Evolutionary conservation across 495 filamentous ascomycete genomes (phyloP).

Genomic region (Daldinia decipiens): DNA sequence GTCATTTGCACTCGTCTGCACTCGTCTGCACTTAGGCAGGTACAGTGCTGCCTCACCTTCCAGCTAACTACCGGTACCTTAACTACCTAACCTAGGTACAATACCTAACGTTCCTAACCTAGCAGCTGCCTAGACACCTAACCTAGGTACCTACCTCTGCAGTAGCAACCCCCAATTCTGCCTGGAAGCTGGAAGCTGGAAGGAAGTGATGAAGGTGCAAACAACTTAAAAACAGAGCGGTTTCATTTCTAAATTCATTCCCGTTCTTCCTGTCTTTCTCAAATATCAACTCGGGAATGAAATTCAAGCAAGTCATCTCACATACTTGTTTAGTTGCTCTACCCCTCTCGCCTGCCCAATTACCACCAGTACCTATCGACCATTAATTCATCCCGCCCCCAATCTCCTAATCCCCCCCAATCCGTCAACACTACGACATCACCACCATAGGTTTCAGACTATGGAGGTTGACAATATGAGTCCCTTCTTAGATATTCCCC

Average conservation of each 20-base stretch:
- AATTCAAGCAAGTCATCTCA: neutral
- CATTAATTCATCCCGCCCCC: slow-evolving; percentile 1
- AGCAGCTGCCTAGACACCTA: neutral
- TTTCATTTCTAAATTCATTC: neutral
- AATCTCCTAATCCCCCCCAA: neutral
- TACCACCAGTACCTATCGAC: neutral
- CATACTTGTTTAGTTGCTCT: neutral
- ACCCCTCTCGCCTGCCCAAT: neutral
- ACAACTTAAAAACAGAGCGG: neutral
- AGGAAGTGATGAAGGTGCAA: neutral
- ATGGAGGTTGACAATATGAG: slow-evolving; percentile 9
- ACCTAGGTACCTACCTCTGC: neutral
- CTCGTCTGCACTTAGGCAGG: slow-evolving; percentile 1
- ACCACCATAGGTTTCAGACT: neutral
- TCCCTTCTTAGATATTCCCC: slow-evolving; percentile 42
- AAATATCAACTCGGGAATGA: neutral
- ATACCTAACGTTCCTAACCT: neutral
- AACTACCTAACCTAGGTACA: no score
- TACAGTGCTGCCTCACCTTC: slow-evolving; percentile 1
- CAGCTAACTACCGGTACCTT: neutral
- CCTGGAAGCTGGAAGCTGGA: neutral
- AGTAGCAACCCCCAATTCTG: neutral
- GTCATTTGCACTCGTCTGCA: neutral
- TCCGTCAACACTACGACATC: neutral
- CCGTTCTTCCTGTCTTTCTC: neutral